These are phyloP conservation scores for Ligustrum vulgare DNA, from an alignment of 257 asterid species.

Conservation along the genomic window DNA sequence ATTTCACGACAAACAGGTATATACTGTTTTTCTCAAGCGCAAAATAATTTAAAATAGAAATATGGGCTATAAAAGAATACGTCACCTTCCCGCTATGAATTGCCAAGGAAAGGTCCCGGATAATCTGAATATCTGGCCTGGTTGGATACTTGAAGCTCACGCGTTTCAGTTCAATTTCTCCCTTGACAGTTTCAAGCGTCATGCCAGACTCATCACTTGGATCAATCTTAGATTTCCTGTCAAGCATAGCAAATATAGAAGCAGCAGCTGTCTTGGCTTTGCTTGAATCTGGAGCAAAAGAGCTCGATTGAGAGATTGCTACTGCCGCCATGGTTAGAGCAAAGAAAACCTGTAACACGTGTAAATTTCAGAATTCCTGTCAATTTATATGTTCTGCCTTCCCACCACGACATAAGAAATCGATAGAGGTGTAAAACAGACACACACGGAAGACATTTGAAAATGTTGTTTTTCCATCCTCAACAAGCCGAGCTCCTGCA, in stretches of 20 bases:
- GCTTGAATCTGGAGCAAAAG: constrained; percentile 58
- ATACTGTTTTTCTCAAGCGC: neutral
- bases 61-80: neutral
- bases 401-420: neutral
- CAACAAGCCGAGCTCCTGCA: constrained; percentile 62
- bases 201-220: constrained; percentile 57
- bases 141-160: constrained; percentile 60
- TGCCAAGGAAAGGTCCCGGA: constrained; percentile 49
- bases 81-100: constrained; percentile 61
- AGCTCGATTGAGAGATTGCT: constrained; percentile 58
- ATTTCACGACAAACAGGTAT: neutral
- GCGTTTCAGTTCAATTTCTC: constrained; percentile 53
- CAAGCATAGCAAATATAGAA: constrained; percentile 58
- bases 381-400: neutral
- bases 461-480: constrained; percentile 43
- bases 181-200: constrained; percentile 37
- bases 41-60: neutral
- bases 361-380: neutral
- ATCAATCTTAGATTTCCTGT: constrained; percentile 56
- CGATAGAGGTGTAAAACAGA: too few species aligned
- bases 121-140: constrained; percentile 51
- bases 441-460: constrained; percentile 41
- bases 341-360: constrained; percentile 49
- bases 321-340: constrained; percentile 55
- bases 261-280: constrained; percentile 54